Evolutionary conservation across 1,139 yeast genomes (phyloP).

Genomic region (Candida anutae): DNA sequence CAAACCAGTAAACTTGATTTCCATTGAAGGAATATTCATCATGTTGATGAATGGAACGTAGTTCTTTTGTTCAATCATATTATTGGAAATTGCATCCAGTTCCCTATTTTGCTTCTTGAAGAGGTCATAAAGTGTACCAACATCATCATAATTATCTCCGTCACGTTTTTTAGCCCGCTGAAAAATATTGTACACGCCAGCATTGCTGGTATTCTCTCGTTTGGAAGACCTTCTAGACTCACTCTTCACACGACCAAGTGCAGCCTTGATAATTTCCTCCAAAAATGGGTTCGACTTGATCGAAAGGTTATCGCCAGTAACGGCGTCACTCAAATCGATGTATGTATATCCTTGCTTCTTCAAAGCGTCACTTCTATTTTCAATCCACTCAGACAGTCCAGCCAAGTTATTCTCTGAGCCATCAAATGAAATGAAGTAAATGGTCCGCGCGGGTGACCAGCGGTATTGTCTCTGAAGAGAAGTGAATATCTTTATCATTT

Average conservation of each 20-base stretch:
- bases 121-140: slow-evolving; percentile 18
- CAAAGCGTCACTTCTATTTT: slow-evolving; percentile 45
- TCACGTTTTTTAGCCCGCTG: too few relatives aligned
- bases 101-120: slow-evolving; percentile 20
- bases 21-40: slow-evolving; percentile 65
- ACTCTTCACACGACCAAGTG: slow-evolving; percentile 26
- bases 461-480: slow-evolving; percentile 53
- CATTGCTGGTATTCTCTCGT: too few relatives aligned
- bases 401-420: slow-evolving; percentile 77
- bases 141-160: slow-evolving; percentile 5
- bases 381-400: slow-evolving; percentile 79
- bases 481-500: slow-evolving; percentile 66
- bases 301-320: slow-evolving; percentile 53
- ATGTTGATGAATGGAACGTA: slow-evolving; percentile 59
- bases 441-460: slow-evolving; percentile 81
- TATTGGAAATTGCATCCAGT: slow-evolving; percentile 25
- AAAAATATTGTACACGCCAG: too few relatives aligned
- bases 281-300: slow-evolving; percentile 65
- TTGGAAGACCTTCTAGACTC: neutral
- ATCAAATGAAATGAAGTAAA: slow-evolving; percentile 82
- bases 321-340: slow-evolving; percentile 68
- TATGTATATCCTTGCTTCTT: slow-evolving; percentile 61
- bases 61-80: slow-evolving; percentile 50
- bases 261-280: slow-evolving; percentile 33
- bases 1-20: slow-evolving; percentile 41